Conservation (phyloP, 1,284 basidiomycete genomes). For the Microbotryum saponariae region DNA sequence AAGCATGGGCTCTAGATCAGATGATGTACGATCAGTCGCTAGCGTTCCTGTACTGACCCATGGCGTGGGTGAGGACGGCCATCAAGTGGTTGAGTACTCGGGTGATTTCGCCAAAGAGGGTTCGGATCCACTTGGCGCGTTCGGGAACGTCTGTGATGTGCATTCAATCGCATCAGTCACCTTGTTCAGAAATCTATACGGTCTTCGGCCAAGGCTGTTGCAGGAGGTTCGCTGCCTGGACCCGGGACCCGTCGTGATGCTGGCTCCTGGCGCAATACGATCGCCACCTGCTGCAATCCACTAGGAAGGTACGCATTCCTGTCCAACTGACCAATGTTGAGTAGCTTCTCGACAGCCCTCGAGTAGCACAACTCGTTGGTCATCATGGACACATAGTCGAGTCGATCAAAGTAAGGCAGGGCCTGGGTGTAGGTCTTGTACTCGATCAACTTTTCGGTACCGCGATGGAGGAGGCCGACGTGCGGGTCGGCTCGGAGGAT, state of each 20-base stretch:
- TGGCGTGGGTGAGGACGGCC: constrained; percentile 91
- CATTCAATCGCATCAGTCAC: too few species aligned
- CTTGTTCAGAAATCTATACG: too few species aligned
- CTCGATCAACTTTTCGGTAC: constrained; percentile 97
- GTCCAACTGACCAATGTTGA: constrained; percentile 60
- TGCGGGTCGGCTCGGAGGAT: constrained; percentile 53
- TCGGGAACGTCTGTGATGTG: constrained; percentile 70
- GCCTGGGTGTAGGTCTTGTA: constrained; percentile 99
- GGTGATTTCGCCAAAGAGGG: constrained; percentile 94
- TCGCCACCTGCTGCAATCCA: too few species aligned
- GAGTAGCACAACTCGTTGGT: constrained; percentile 96
- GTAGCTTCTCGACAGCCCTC: constrained; percentile 92
- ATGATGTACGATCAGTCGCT: not conserved
- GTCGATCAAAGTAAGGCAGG: constrained; percentile 88
- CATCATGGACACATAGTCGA: constrained; percentile 99
- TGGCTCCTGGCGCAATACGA: too few species aligned
- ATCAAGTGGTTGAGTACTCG: constrained; percentile 95
- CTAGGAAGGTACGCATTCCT: too few species aligned
- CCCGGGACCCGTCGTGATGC: too few species aligned
- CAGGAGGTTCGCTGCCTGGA: not conserved
- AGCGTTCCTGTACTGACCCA: constrained; percentile 43
- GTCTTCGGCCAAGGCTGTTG: not conserved
- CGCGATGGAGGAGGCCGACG: constrained; percentile 90
- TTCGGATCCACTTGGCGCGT: constrained; percentile 97
- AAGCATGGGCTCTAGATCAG: not conserved